phyloP scores from a whole-genome alignment of 768 basidiomycete species.

The Floccularia luteovirens region DNA sequence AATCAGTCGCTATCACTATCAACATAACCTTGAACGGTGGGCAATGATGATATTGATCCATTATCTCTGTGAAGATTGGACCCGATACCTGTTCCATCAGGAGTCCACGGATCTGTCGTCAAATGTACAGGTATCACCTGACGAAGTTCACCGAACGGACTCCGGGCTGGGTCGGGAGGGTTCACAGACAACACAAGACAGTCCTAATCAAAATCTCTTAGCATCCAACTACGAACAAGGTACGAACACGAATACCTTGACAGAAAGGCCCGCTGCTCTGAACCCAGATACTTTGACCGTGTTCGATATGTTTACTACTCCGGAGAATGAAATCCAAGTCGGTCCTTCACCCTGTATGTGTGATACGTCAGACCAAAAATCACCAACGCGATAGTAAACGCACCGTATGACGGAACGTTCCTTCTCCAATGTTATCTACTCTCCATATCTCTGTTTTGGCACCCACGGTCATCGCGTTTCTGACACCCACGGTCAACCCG shows the following conservation, averaged over 20 bases:
- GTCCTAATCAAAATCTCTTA: constrained; percentile 33
- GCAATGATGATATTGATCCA: no score
- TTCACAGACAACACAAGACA: constrained; percentile 54
- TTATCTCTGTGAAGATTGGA: no score
- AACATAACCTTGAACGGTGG: no score
- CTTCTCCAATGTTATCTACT: constrained; percentile 57
- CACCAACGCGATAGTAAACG: constrained; percentile 16
- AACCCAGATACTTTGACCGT: constrained; percentile 53
- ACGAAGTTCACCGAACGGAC: constrained; percentile 53
- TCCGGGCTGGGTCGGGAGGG: constrained; percentile 47
- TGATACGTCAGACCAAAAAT: background rate
- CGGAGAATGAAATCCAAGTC: constrained; percentile 55
- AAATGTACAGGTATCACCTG: constrained; percentile 57
- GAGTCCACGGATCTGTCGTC: constrained; percentile 52
- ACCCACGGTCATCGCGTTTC: constrained; percentile 36
- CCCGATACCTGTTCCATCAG: constrained; percentile 18
- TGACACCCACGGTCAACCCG: constrained; percentile 13
- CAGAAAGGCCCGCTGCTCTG: constrained; percentile 52
- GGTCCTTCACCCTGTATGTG: constrained; percentile 48
- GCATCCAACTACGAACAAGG: background rate
- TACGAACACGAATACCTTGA: constrained; percentile 37
- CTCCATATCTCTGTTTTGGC: constrained; percentile 71
- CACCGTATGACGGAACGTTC: constrained; percentile 49
- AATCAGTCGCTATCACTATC: no score
- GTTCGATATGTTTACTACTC: constrained; percentile 48